A percentile compares a stretch with the other conserved stretches of the same genome.
These are phyloP conservation scores for Theileria parva DNA, from an alignment of 169 alveolate genomes.

Conservation along the genomic window DNA sequence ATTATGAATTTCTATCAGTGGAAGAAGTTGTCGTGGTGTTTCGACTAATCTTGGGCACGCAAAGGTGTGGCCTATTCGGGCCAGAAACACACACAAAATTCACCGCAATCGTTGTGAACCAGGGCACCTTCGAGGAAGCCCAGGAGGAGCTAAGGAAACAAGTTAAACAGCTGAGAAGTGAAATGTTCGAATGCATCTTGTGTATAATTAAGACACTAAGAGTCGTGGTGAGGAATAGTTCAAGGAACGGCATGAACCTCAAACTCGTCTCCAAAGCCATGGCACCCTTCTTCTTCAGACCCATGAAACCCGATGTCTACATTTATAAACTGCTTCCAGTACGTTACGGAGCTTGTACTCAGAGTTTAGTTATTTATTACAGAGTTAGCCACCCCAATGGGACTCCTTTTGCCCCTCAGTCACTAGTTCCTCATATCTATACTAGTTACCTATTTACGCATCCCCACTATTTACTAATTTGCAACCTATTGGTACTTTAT, in stretches of 20 bases:
- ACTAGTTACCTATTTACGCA: too few species aligned
- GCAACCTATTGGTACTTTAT: too few species aligned
- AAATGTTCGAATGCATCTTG: slow-evolving; percentile 43
- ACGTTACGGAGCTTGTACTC: background rate
- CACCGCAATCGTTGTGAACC: slow-evolving; percentile 42
- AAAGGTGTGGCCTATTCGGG: slow-evolving; percentile 71
- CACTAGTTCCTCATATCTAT: too few species aligned
- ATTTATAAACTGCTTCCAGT: slow-evolving; percentile 17
- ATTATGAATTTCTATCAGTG: slow-evolving; percentile 51
- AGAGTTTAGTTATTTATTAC: too few species aligned
- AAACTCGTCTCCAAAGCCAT: slow-evolving; percentile 37
- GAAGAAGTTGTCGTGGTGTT: slow-evolving; percentile 71
- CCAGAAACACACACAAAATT: slow-evolving; percentile 52
- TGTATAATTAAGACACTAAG: slow-evolving; percentile 58
- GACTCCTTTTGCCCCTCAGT: too few species aligned
- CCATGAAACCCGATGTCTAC: slow-evolving; percentile 50
- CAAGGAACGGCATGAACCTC: slow-evolving; percentile 39
- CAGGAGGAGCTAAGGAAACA: slow-evolving; percentile 22
- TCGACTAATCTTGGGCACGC: slow-evolving; percentile 69
- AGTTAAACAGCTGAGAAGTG: slow-evolving; percentile 6
- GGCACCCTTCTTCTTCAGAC: slow-evolving; percentile 64
- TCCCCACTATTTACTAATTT: too few species aligned
- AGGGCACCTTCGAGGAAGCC: slow-evolving; percentile 35
- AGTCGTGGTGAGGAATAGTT: slow-evolving; percentile 43
- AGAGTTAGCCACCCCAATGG: too few species aligned